phyloP scores from a whole-genome alignment of 495 filamentous ascomycete genomes.

The Cercophora newfieldiana region DNA sequence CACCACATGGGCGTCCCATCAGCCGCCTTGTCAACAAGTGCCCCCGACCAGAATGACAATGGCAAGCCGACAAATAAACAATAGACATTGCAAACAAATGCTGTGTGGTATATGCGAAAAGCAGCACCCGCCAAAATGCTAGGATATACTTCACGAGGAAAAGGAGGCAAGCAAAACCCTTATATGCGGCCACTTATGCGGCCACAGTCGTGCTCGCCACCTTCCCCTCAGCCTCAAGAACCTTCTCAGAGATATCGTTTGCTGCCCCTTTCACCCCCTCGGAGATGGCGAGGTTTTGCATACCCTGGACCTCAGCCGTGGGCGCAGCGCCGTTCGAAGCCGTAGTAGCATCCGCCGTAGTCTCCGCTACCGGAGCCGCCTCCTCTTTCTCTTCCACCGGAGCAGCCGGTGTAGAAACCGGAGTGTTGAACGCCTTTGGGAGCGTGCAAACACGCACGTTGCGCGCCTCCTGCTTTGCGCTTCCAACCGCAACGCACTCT shows the following conservation, averaged over 20 bases:
- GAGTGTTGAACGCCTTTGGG: conserved; percentile 33
- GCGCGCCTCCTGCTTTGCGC: conserved; percentile 35
- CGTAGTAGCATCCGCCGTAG: conserved; percentile 11
- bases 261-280: conserved; percentile 7
- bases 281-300: conserved; percentile 18
- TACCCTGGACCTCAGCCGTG: conserved; percentile 24
- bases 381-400: conserved; percentile 13
- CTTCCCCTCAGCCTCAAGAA: conserved; percentile 13
- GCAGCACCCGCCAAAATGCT: background rate
- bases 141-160: background rate
- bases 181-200: background rate
- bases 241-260: conserved; percentile 29
- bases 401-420: conserved; percentile 1
- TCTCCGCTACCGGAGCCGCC: conserved; percentile 15
- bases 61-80: no score
- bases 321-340: background rate
- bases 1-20: no score
- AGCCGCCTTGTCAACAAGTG: no score
- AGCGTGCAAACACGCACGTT: conserved; percentile 46
- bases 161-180: background rate
- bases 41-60: no score
- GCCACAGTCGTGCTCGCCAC: background rate
- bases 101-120: no score
- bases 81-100: no score
- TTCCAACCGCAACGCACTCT: conserved; percentile 50